Evolutionary conservation across 768 basidiomycete species (phyloP).

Genomic region (Candolleomyces aberdarensis): DNA sequence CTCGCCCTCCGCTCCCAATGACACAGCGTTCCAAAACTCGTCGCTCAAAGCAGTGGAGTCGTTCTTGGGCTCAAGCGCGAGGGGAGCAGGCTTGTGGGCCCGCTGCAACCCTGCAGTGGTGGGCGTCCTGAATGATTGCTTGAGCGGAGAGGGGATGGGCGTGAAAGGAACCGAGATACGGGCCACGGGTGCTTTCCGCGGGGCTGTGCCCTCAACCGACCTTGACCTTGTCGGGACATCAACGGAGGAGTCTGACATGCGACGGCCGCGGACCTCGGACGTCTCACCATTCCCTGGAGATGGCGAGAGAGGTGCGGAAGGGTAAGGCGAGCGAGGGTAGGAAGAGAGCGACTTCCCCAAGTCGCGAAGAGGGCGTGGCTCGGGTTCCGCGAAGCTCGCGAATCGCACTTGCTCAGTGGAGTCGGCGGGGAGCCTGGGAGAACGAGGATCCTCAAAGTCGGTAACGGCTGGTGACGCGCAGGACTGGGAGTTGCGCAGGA

Average conservation of each 20-base stretch:
- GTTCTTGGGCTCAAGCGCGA: constrained; percentile 21
- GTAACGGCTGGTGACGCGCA: constrained; percentile 25
- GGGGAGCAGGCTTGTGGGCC: constrained; percentile 30
- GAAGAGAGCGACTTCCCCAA: constrained; percentile 27
- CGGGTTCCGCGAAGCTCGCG: constrained; percentile 17
- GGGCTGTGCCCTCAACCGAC: neutral
- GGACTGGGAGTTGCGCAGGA: neutral
- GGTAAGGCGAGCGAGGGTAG: constrained; percentile 43
- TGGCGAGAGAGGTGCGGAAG: constrained; percentile 30
- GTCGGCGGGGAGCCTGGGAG: constrained; percentile 27
- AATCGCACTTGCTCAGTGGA: constrained; percentile 21
- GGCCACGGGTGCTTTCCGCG: neutral
- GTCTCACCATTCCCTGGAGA: neutral
- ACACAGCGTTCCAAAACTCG: constrained; percentile 46
- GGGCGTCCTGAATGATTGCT: constrained; percentile 20
- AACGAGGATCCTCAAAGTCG: constrained; percentile 37
- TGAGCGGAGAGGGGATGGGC: constrained; percentile 27
- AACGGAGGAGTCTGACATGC: constrained; percentile 1
- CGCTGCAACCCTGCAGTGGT: constrained; percentile 22
- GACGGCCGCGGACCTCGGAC: neutral
- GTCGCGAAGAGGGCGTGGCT: constrained; percentile 14
- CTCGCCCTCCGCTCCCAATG: constrained; percentile 25
- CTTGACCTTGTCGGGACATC: neutral
- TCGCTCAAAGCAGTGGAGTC: constrained; percentile 26
- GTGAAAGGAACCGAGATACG: constrained; percentile 7